Percentiles rank a stretch among this genome's conserved stretches.
Conservation (phyloP, 2,329 filamentous ascomycete species). For the Cladosporium sp. region DNA sequence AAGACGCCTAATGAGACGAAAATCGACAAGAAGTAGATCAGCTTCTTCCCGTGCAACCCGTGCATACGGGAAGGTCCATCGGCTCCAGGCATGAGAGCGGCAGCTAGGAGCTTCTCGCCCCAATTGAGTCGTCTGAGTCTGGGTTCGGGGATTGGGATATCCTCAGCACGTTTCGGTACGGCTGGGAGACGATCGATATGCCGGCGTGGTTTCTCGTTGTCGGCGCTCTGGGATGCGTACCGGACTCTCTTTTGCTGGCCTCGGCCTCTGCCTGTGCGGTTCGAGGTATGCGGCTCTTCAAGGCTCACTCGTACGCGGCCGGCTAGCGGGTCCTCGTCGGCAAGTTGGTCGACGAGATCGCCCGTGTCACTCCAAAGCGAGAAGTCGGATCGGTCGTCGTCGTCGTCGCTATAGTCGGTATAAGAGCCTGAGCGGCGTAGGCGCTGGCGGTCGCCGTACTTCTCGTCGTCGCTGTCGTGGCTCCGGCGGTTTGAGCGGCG, state of each 20-base stretch:
- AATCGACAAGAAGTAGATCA: slow-evolving; percentile 64
- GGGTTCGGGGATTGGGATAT: slow-evolving; percentile 75
- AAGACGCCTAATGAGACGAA: slow-evolving; percentile 66
- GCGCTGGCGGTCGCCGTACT: slow-evolving; percentile 45
- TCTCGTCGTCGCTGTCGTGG: slow-evolving; percentile 44
- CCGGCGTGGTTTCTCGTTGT: slow-evolving; percentile 37
- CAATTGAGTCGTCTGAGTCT: slow-evolving; percentile 59
- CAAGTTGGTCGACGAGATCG: slow-evolving; percentile 88
- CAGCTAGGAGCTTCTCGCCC: slow-evolving; percentile 66
- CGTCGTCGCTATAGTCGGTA: slow-evolving; percentile 21
- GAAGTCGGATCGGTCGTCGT: slow-evolving; percentile 57
- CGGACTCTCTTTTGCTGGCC: slow-evolving; percentile 13
- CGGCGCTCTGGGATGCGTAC: slow-evolving; percentile 22
- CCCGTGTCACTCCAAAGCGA: slow-evolving; percentile 91
- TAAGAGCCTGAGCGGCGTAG: slow-evolving; percentile 34
- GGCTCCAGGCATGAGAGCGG: slow-evolving; percentile 74
- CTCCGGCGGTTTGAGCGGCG: slow-evolving; percentile 36
- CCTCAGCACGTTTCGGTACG: slow-evolving; percentile 59
- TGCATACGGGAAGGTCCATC: slow-evolving; percentile 68
- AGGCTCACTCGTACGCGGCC: slow-evolving; percentile 64
- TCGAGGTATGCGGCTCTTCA: slow-evolving; percentile 51
- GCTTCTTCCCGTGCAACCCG: slow-evolving; percentile 90
- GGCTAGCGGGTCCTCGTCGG: slow-evolving; percentile 74
- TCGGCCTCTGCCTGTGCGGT: slow-evolving; percentile 18
- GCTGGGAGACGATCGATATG: slow-evolving; percentile 27